These are phyloP conservation scores for Flaveria robusta DNA, from an alignment of 129 eudicot species.

Conservation along the genomic window DNA sequence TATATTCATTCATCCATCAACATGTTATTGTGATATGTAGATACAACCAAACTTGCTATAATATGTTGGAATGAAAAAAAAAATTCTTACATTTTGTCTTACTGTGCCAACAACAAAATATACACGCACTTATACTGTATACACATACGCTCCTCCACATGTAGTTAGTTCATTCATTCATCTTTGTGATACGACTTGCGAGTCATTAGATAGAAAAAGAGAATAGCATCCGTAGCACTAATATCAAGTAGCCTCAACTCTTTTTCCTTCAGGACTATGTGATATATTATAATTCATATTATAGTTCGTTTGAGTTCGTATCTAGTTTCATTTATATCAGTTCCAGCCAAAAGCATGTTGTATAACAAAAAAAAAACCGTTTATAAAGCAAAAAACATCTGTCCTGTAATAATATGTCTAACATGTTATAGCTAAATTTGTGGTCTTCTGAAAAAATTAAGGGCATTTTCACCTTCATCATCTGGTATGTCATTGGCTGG, in stretches of 20 bases:
- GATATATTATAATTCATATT: background rate
- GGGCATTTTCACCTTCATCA: background rate
- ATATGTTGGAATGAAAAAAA: no score
- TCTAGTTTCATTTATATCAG: background rate
- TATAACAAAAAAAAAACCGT: background rate
- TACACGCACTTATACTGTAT: no score
- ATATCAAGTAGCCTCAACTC: background rate
- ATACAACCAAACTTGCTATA: background rate
- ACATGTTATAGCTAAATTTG: background rate
- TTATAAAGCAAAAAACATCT: background rate
- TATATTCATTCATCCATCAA: background rate
- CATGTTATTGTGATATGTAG: background rate
- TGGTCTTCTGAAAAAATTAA: background rate
- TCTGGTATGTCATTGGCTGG: background rate
- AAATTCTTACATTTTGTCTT: no score
- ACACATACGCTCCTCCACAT: no score
- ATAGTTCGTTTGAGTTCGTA: background rate
- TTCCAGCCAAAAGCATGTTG: background rate
- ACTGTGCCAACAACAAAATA: no score
- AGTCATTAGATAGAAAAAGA: background rate
- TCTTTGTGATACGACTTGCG: background rate
- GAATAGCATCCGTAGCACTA: background rate
- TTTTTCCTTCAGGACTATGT: background rate
- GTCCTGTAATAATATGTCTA: background rate
- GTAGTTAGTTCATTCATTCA: background rate